A percentile compares a stretch with the other conserved stretches of the same genome.
These are phyloP conservation scores for Cystofilobasidium ferigula DNA, from an alignment of 768 basidiomycete genomes.

Conservation along the genomic window DNA sequence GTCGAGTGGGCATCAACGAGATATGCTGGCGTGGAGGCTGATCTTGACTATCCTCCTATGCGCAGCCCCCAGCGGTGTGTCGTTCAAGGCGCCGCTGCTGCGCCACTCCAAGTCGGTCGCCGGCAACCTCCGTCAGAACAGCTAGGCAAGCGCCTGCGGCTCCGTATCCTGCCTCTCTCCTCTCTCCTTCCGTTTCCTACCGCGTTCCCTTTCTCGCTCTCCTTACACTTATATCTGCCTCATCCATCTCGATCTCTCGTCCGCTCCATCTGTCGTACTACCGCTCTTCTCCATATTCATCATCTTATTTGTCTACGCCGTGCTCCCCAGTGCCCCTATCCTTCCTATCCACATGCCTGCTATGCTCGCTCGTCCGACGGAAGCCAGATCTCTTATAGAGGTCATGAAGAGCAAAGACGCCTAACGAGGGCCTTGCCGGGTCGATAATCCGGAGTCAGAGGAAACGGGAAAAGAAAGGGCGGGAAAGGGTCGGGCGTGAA, in stretches of 20 bases:
- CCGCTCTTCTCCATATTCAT: too few relatives aligned
- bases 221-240: background rate
- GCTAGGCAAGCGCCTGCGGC: background rate
- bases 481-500: background rate
- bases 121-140: background rate
- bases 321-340: too few relatives aligned
- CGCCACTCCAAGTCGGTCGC: constrained; percentile 3
- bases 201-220: background rate
- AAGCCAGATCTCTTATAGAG: too few relatives aligned
- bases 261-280: background rate
- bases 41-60: too few relatives aligned
- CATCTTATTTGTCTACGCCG: background rate
- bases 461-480: too few relatives aligned
- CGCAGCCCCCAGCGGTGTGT: constrained; percentile 17
- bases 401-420: too few relatives aligned
- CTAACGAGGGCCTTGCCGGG: too few relatives aligned
- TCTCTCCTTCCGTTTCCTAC: too few relatives aligned
- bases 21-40: background rate
- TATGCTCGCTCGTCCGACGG: too few relatives aligned
- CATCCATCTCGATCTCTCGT: background rate
- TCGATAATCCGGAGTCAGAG: too few relatives aligned
- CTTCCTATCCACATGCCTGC: too few relatives aligned
- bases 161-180: too few relatives aligned
- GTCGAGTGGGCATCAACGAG: background rate
- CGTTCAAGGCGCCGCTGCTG: constrained; percentile 24